phyloP scores from a whole-genome alignment of 2,329 filamentous ascomycete genomes.

The Incumbomyces lentus region DNA sequence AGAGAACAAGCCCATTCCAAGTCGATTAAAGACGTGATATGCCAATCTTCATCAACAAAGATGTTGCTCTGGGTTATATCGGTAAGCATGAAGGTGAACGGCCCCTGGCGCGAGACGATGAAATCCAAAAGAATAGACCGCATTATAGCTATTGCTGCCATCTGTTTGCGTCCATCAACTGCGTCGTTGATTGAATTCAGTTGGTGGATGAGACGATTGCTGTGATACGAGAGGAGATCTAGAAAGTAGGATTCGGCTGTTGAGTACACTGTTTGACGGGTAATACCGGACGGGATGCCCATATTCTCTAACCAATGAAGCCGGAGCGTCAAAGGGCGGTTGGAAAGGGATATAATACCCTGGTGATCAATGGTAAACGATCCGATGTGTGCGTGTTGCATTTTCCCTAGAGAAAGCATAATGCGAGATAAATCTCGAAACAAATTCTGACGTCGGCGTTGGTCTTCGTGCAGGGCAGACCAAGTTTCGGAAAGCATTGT shows the following conservation, averaged over 20 bases:
- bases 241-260: conserved; percentile 22
- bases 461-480: conserved; percentile 1
- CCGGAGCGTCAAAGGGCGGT: conserved; percentile 22
- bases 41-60: conserved; percentile 24
- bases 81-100: conserved; percentile 29
- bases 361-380: conserved; percentile 20
- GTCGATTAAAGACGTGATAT: conserved; percentile 27
- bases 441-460: conserved; percentile 15
- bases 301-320: conserved; percentile 23
- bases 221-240: conserved; percentile 22
- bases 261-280: conserved; percentile 19
- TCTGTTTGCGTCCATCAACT: conserved; percentile 11
- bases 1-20: conserved; percentile 27
- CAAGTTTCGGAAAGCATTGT: conserved; percentile 14
- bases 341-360: conserved; percentile 19
- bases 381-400: conserved; percentile 15
- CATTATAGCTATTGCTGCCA: conserved; percentile 23
- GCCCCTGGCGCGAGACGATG: conserved; percentile 24
- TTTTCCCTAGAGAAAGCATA: conserved; percentile 18
- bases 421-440: conserved; percentile 20
- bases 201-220: conserved; percentile 21
- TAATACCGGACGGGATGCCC: conserved; percentile 19
- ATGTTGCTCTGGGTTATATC: conserved; percentile 32
- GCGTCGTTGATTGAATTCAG: conserved; percentile 19
- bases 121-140: conserved; percentile 22